Evolutionary conservation across 257 asterid species (phyloP), one percentile per base, ranked within the genome.

Genomic region (Nyctanthes arbortristis): DNA sequence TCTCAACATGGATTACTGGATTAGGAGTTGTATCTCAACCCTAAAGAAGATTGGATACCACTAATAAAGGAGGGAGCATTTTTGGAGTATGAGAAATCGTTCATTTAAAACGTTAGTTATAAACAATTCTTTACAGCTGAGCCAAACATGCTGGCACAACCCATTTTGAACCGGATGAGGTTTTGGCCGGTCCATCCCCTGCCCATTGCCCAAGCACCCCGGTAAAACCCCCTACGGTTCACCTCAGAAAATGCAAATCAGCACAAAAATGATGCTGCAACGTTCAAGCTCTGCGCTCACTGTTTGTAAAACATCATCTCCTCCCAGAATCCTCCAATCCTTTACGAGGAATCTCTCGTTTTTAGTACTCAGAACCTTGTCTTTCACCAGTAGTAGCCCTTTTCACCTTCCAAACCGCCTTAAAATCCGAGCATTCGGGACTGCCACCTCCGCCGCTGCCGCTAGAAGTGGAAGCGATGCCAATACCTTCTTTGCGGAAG

Each of bases 401-500:
- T 79, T 34, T 61, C 61, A 30, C 75, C 58, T 31, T 27, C 82
- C 72, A 69, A 72, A 63, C 82, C 70, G 67, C 76, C 59, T 34
- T 62, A 73, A 71, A 59, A 66, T 65, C 57, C 86, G 88, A 78
- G 66, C 88, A 6, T 77, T 84, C 54, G 83, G 88, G 43, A 71
- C 89, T 7, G 74, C 81, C 24, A 69, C 85, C 40, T 20, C 81
- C 25, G 77, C 85, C 75, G 79, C 70, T 58, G 72, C 66, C 65
- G 74, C 52, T 30, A 73, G 68, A 30, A 76, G 61, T 40, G 72
- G 73, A 49, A 58, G 73, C 63, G 84, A 72, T 13, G 68, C 79
- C 40, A 97, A 88, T 30, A 86, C 92, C 3, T 91, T 94, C 79
- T 80, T 88, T 81, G 97, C 95, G 2, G 95, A 85, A 49, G 92